Evolutionary conservation across 2,329 filamentous ascomycete species (phyloP), one percentile per base, ranked within the genome.

Genomic region (Penicillium sp.): DNA sequence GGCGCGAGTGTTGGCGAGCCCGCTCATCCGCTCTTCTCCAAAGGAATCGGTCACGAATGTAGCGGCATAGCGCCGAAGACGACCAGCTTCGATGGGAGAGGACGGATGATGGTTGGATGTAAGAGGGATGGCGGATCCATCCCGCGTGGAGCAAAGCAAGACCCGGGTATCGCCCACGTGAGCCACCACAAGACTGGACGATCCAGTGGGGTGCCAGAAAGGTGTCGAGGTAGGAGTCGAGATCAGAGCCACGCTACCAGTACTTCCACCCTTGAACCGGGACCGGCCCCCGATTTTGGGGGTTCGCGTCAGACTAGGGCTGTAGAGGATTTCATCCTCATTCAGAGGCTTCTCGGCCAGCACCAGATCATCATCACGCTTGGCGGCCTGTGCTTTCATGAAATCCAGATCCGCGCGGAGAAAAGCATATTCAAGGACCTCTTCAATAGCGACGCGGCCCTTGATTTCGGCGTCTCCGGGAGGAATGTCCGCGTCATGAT

Each of bases 161-260:
- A 96, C 85, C 45, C 93, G 83, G 1, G 90, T 96, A 67, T 98
- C 93, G 51, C 93, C 93, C 2, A 96, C 90, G 65, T 98, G 93
- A 0, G 89, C 90, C 5, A 90, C 85, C 12, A 95, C 72, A 33
- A 98, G 73, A 0, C 90, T 94, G 0, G 86, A 89, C 3, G 88
- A 85, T 0, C 89, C 86, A 4, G 84, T 81, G 0, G 93, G 93
- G 61, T 97, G 88, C 93, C 93, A 98, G 70, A 95, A 98, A 0
- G 93, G 93, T 0, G 86, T 86, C 0, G 90, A 85, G 0, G 89
- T 94, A 0, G 91, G 90, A 0, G 93, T 97, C 0, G 90, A 95
- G 47, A 98, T 89, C 63, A 98, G 78, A 1, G 85, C 90, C 13
- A 96, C 75, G 13, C 89, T 95, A 37, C 88, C 90, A 1, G 93